Conservation (phyloP, 495 filamentous ascomycete genomes). For the Neurospora sp. region DNA sequence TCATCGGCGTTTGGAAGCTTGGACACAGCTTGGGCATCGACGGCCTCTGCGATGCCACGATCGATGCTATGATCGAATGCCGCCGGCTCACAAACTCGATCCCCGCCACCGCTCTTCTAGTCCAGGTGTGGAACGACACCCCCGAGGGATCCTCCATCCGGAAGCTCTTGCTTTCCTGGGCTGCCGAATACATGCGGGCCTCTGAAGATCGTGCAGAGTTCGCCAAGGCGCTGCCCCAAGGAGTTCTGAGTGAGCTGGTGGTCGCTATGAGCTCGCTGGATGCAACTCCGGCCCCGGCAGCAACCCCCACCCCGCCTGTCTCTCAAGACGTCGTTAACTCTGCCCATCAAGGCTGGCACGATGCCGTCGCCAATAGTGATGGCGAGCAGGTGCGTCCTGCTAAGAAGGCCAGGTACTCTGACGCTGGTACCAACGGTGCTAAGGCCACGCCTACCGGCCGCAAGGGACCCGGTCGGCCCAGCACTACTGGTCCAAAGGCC, state of each 20-base stretch:
- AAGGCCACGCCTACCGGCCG: neutral
- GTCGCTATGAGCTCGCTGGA: constrained; percentile 44
- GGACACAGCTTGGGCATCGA: constrained; percentile 40
- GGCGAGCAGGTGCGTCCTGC: constrained; percentile 11
- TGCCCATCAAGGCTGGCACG: constrained; percentile 27
- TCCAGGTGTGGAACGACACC: constrained; percentile 45
- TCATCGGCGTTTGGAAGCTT: constrained; percentile 44
- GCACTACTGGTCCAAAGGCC: constrained; percentile 4
- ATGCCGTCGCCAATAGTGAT: constrained; percentile 22
- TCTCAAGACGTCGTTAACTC: neutral
- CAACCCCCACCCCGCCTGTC: neutral
- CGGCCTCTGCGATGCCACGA: constrained; percentile 39
- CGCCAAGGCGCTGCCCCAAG: constrained; percentile 42
- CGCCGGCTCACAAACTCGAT: constrained; percentile 37
- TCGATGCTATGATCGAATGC: constrained; percentile 43
- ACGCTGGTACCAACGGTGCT: constrained; percentile 4
- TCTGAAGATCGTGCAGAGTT: constrained; percentile 40
- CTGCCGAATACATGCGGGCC: constrained; percentile 45
- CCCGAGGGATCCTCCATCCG: constrained; percentile 44
- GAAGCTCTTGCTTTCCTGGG: constrained; percentile 44
- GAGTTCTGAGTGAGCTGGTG: constrained; percentile 45
- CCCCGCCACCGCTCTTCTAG: constrained; percentile 41
- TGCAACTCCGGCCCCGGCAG: constrained; percentile 11
- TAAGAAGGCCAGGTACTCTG: constrained; percentile 31
- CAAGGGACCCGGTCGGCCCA: constrained; percentile 8